Evolutionary conservation across 2,329 filamentous ascomycete genomes (phyloP).

Genomic region (Fusarium papillatum): DNA sequence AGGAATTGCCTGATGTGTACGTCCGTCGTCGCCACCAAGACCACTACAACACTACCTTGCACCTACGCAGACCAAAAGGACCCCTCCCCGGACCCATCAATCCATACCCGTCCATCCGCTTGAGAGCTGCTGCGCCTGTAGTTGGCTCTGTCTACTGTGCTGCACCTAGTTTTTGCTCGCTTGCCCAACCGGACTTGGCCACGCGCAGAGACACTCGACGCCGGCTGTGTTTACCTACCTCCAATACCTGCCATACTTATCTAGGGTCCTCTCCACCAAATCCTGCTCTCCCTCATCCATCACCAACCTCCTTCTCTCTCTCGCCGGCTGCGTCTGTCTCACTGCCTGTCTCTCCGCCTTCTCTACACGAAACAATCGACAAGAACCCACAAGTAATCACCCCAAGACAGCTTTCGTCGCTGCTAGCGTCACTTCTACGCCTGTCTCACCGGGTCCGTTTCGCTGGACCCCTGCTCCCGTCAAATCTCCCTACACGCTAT

Average conservation of each 20-base stretch:
- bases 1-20: slow-evolving; percentile 30
- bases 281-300: not conserved
- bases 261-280: slow-evolving; percentile 15
- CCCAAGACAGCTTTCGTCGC: slow-evolving; percentile 2
- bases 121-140: not conserved
- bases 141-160: not conserved
- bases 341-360: not conserved
- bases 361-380: slow-evolving; percentile 9
- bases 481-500: slow-evolving; percentile 37
- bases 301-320: slow-evolving; percentile 16
- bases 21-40: slow-evolving; percentile 23
- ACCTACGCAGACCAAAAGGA: slow-evolving; percentile 2
- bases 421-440: slow-evolving; percentile 28
- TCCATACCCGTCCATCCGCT: slow-evolving; percentile 17
- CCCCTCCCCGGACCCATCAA: slow-evolving; percentile 25
- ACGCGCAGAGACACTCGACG: slow-evolving; percentile 27
- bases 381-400: slow-evolving; percentile 13
- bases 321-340: not conserved
- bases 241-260: slow-evolving; percentile 11
- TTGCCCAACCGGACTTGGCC: slow-evolving; percentile 40
- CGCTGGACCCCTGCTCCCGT: slow-evolving; percentile 36
- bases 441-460: slow-evolving; percentile 33
- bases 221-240: slow-evolving; percentile 13
- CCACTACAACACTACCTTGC: not conserved
- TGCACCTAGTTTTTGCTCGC: slow-evolving; percentile 6